phyloP scores from a whole-genome alignment of 163 green algal genomes.

The Picocystis sp. region DNA sequence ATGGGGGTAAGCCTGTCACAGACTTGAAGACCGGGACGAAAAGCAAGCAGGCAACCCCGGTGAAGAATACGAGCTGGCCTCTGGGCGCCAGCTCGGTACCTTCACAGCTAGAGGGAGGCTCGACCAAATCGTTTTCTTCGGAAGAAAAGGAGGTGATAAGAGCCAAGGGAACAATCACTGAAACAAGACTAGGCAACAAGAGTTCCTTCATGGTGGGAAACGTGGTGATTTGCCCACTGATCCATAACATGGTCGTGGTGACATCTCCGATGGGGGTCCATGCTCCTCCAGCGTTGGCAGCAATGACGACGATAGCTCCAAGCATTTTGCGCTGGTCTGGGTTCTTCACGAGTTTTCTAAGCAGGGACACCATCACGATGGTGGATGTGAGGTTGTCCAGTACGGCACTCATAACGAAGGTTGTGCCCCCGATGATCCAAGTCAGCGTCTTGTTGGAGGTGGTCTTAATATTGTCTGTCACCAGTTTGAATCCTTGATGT shows the following conservation, averaged over 20 bases:
- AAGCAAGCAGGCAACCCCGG: slow-evolving; percentile 35
- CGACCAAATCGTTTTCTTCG: slow-evolving; percentile 11
- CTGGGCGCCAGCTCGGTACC: slow-evolving; percentile 10
- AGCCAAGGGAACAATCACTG: slow-evolving; percentile 25
- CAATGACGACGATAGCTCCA: slow-evolving; percentile 45
- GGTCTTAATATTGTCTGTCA: slow-evolving; percentile 33
- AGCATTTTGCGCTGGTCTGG: slow-evolving; percentile 31
- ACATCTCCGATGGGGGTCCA: slow-evolving; percentile 66
- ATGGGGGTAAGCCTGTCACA: slow-evolving; percentile 38
- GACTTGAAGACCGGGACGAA: slow-evolving; percentile 46
- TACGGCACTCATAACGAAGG: slow-evolving; percentile 41
- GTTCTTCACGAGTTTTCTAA: slow-evolving; percentile 37
- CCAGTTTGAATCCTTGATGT: slow-evolving; percentile 31
- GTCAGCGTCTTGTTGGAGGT: slow-evolving; percentile 24
- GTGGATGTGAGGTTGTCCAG: slow-evolving; percentile 59
- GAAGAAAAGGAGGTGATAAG: slow-evolving; percentile 17
- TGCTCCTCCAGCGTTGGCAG: slow-evolving; percentile 48
- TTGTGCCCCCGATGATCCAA: slow-evolving; percentile 22
- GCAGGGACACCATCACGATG: slow-evolving; percentile 50
- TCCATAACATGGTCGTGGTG: slow-evolving; percentile 62
- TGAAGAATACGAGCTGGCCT: slow-evolving; percentile 34
- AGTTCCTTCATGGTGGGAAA: slow-evolving; percentile 34
- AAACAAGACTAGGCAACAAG: slow-evolving; percentile 25
- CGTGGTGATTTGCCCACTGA: slow-evolving; percentile 44
- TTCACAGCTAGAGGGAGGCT: too few relatives aligned